Base-by-base conservation (phyloP, 345 rosid species). In the Angophora floribunda region DNA sequence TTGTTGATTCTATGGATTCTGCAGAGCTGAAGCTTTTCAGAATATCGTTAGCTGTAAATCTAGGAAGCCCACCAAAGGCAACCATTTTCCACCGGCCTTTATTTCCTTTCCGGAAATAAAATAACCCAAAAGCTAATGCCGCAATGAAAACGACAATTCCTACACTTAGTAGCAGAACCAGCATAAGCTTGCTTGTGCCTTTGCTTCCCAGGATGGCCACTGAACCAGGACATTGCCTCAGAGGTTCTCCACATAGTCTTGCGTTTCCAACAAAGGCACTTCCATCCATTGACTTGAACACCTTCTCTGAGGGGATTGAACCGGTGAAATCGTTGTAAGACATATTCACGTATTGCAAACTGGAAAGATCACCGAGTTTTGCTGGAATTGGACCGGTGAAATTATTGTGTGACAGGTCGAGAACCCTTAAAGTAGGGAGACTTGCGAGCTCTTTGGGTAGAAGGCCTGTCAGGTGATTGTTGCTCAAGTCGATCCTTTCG, bases 71-170 rank as follows among this genome's bases (percentile, higher is more conserved):
- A 1, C 86, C 63, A 85, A 96, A 97, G 22, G 95, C 92, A 13
- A 94, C 91, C 98, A 96, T 97, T 90, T 93, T 96, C 98, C 99
- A 96, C 53, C 90, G 94, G 87, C 95, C 94, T 89, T 91, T 91
- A 26, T 93, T 90, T 94, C 93, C 92, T 86, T 89, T 95, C 45
- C 92, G 90, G 91, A 92, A 49, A 88, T 93, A 94, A 88, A 94
- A 67, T 75, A 95, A 51, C 87, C 93, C 97, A 52, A 95, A 87
- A 86, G 93, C 91, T 80, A 93, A 89, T 85, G 93, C 94, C 61
- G 90, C 87, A n/a, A 94, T 85, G 85, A 94, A 88, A 26, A 92
- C 78, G 85, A 93, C 87, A 26, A 91, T 87, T 47, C 89, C 93
- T 52, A 91, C 91, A 91, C 96, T 93, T 51, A 97, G 91, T 55